Evolutionary conservation across 768 basidiomycete species (phyloP).

Genomic region (Pleurotus cornucopiae): DNA sequence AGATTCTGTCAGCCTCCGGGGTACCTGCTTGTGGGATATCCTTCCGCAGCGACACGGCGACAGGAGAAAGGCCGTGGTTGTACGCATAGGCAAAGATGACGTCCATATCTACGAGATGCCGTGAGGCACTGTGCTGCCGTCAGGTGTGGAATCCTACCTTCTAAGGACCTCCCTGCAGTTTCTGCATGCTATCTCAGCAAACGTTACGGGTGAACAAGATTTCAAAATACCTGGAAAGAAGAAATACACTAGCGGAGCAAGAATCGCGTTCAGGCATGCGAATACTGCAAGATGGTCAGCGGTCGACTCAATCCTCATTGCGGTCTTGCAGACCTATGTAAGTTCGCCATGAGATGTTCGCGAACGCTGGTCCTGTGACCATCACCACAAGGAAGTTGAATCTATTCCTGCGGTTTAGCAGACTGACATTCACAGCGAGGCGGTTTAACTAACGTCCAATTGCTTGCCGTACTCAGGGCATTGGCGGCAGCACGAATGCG

Average conservation of each 20-base stretch:
- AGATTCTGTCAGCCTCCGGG: conserved; percentile 37
- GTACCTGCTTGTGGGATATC: conserved; percentile 41
- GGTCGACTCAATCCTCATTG: too few species aligned
- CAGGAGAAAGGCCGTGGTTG: conserved; percentile 38
- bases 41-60: conserved; percentile 14
- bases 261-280: conserved; percentile 51
- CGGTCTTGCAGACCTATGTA: conserved; percentile 40
- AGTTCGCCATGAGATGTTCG: conserved; percentile 54
- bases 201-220: background rate
- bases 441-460: conserved; percentile 32
- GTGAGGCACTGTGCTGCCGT: background rate
- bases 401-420: background rate
- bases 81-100: conserved; percentile 42
- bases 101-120: conserved; percentile 33
- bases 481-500: conserved; percentile 62
- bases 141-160: conserved; percentile 25
- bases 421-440: background rate
- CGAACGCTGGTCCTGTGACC: conserved; percentile 58
- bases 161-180: conserved; percentile 55
- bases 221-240: conserved; percentile 41
- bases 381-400: conserved; percentile 61
- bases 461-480: conserved; percentile 42
- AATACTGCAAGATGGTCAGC: conserved; percentile 30
- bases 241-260: conserved; percentile 53
- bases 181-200: conserved; percentile 23